Percentiles rank a stretch among this genome's conserved stretches.
Conservation (phyloP, 441 rosid species). For the Populus hybrid region DNA sequence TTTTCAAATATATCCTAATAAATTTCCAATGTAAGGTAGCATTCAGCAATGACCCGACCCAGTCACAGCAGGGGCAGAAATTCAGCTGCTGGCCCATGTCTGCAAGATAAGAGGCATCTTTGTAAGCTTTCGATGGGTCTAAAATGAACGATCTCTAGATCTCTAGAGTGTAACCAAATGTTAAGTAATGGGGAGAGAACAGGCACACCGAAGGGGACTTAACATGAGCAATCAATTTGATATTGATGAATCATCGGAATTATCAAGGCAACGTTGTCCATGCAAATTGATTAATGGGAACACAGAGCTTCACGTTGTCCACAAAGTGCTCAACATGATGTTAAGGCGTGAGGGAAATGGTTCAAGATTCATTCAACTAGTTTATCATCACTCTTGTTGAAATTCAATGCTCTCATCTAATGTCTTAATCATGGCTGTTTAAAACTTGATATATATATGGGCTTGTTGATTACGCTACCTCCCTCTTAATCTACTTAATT, state of each 20-base stretch:
- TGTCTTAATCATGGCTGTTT: constrained; percentile 18
- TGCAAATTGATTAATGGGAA: constrained; percentile 15
- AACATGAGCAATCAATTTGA: constrained; percentile 19
- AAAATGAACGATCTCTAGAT: neutral
- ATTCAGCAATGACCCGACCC: constrained; percentile 20
- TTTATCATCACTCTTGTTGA: constrained; percentile 8
- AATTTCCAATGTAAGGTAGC: constrained; percentile 13
- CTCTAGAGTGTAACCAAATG: constrained; percentile 3
- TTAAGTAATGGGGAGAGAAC: neutral
- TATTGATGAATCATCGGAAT: neutral
- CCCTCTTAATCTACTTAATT: no score
- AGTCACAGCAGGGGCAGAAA: neutral
- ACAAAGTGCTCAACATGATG: constrained; percentile 34
- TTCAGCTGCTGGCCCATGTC: neutral
- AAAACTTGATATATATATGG: neutral
- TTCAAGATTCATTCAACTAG: constrained; percentile 5
- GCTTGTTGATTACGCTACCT: no score
- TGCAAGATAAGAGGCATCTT: neutral
- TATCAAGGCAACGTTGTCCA: neutral
- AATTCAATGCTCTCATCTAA: neutral
- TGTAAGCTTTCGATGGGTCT: neutral
- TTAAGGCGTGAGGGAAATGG: constrained; percentile 22
- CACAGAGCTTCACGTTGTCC: constrained; percentile 30
- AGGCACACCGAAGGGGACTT: constrained; percentile 27
- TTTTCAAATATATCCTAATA: no score